Evolutionary conservation across 164 flowering plant genomes (phyloP).

Genomic region (Macadamia integrifolia): DNA sequence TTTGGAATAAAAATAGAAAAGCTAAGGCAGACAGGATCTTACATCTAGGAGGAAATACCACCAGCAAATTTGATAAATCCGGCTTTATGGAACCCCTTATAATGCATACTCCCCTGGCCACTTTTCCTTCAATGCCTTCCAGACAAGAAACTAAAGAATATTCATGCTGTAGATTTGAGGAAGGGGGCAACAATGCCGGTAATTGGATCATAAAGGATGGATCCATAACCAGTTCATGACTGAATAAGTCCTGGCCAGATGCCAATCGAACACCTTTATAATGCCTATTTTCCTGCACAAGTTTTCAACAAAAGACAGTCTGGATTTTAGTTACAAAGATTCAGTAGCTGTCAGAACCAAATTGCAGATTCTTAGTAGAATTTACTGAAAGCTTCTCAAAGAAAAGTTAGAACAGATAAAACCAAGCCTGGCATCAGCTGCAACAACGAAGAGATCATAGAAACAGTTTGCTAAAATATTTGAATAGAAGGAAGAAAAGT

Average conservation of each 20-base stretch:
- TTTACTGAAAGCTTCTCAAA: neutral
- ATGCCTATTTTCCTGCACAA: conserved; percentile 44
- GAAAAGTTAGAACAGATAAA: neutral
- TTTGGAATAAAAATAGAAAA: neutral
- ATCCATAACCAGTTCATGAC: conserved; percentile 59
- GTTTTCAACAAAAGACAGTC: neutral
- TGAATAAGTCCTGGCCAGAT: conserved; percentile 76
- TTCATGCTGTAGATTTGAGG: conserved; percentile 19
- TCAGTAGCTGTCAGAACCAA: neutral
- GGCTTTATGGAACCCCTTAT: conserved; percentile 46
- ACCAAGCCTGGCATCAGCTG: neutral
- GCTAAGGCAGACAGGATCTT: conserved; percentile 20
- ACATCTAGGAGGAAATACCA: conserved; percentile 86
- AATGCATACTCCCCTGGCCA: conserved; percentile 84
- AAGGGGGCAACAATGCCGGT: conserved; percentile 16
- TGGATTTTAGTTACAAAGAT: neutral
- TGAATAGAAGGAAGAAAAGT: too few relatives aligned
- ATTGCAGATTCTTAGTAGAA: neutral
- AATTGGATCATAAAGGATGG: conserved; percentile 45
- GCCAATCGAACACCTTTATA: conserved; percentile 70
- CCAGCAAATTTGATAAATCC: conserved; percentile 47
- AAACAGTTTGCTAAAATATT: too few relatives aligned
- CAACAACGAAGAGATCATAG: too few relatives aligned
- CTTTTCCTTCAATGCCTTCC: conserved; percentile 29
- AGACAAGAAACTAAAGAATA: conserved; percentile 13